Evolutionary conservation across 345 rosid genomes (phyloP).

Genomic region (Lumnitzera littorea): DNA sequence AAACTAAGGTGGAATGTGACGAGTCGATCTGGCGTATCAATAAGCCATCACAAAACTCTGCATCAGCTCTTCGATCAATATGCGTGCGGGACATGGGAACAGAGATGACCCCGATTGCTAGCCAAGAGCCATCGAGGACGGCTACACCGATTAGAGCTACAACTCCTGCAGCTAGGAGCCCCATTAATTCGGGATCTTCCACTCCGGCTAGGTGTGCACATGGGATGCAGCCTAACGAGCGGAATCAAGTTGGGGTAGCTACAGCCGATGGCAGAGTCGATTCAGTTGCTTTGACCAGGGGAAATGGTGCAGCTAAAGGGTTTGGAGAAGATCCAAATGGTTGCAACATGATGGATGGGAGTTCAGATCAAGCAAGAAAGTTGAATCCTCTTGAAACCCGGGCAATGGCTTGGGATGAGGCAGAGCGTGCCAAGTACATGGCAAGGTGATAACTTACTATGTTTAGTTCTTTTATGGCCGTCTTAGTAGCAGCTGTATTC

Average conservation of each 20-base stretch:
- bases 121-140: slow-evolving; percentile 92
- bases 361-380: slow-evolving; percentile 26
- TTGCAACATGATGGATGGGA: slow-evolving; percentile 10
- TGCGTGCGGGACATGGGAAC: slow-evolving; percentile 96
- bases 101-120: slow-evolving; percentile 90
- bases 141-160: slow-evolving; percentile 76
- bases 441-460: slow-evolving; percentile 47
- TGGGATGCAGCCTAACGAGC: no score
- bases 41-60: slow-evolving; percentile 35
- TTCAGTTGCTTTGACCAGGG: slow-evolving; percentile 14
- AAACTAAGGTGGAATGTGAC: slow-evolving; percentile 71
- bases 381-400: slow-evolving; percentile 54
- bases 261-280: slow-evolving; percentile 18
- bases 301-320: slow-evolving; percentile 3
- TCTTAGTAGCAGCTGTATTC: neutral
- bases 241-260: slow-evolving; percentile 1
- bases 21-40: slow-evolving; percentile 55
- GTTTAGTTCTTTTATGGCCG: neutral
- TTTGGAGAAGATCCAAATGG: slow-evolving; percentile 14
- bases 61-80: slow-evolving; percentile 50
- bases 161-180: slow-evolving; percentile 70
- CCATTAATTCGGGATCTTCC: slow-evolving; percentile 66
- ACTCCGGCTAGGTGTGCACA: slow-evolving; percentile 59
- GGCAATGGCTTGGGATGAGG: slow-evolving; percentile 92
- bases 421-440: slow-evolving; percentile 83